Evolutionary conservation across 1,284 basidiomycete species (phyloP), one percentile per base, ranked within the genome.

Genomic region (Trichosporon ovoides): DNA sequence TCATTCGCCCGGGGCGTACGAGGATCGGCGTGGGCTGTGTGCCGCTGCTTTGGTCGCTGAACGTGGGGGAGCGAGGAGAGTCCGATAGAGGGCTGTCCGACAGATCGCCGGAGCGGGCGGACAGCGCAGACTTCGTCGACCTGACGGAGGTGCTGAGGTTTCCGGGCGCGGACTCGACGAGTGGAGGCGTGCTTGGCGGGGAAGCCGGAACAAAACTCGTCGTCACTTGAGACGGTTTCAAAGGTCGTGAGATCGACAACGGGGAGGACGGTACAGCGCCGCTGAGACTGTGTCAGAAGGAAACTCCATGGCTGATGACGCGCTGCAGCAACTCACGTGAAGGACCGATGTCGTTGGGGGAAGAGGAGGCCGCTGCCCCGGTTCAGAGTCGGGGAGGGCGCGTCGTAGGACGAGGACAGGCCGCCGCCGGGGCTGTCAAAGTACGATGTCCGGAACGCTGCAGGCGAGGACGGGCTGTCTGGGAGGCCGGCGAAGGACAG

Each of bases 311-410:
- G n/a, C n/a, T n/a, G n/a, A n/a, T n/a, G n/a, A n/a, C n/a, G n/a
- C n/a, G n/a, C n/a, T n/a, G n/a, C n/a, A n/a, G n/a, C n/a, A n/a
- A 48, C 43, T 48, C 43, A 48, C 43, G 28, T 48, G 43, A 48
- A 48, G 14, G 43, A 48, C 11, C n/a, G 43, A 28, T 48, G 43
- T n/a, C 43, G 18, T n/a, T 48, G 43, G 7, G 43, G 43, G 43
- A 48, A 48, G 43, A 48, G 28, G 28, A 31, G 43, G 43, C 28
- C 28, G 40, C 16, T 28, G 14, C 43, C 43, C n/a, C 43, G 22
- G 24, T 48, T 48, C 22, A n/a, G 22, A 48, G 22, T 14, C 9
- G 43, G 28, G 14, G 43, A 31, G 16, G 43, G 43, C 28, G 43
- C 28, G 43, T 48, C 43, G 43, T 24, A 24, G 43, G 43, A 48